Percentiles rank a stretch among this genome's conserved stretches.
phyloP scores from a whole-genome alignment of 208 protist species.

The Crithidia acanthocephali region DNA sequence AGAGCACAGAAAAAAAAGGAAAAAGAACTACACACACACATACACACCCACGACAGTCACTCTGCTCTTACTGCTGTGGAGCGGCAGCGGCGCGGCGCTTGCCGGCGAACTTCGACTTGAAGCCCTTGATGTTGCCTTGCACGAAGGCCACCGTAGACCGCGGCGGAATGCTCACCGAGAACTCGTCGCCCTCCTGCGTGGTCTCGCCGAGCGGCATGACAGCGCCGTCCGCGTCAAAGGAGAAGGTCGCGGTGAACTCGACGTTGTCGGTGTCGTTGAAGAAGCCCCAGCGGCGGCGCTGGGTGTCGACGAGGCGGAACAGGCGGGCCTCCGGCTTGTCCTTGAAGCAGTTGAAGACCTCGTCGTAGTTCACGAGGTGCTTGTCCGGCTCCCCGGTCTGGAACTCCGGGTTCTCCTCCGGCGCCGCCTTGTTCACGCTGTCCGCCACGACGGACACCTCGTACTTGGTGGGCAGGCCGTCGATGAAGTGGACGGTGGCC shows the following conservation, averaged over 20 bases:
- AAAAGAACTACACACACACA: too few relatives aligned
- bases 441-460: constrained; percentile 62
- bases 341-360: constrained; percentile 72
- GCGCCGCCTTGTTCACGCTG: constrained; percentile 37
- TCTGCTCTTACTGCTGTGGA: constrained; percentile 2
- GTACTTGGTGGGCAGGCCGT: constrained; percentile 60
- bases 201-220: constrained; percentile 13
- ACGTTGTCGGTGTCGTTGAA: constrained; percentile 61
- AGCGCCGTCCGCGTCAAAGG: constrained; percentile 24
- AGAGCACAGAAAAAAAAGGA: background rate
- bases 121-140: constrained; percentile 50
- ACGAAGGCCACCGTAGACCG: constrained; percentile 55
- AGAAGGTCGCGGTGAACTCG: constrained; percentile 21
- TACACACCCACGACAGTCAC: too few relatives aligned
- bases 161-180: constrained; percentile 43
- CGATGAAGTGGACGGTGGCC: constrained; percentile 60
- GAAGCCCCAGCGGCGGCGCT: constrained; percentile 52
- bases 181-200: constrained; percentile 39
- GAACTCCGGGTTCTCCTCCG: constrained; percentile 58
- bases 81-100: constrained; percentile 12
- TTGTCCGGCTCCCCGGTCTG: constrained; percentile 54
- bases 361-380: constrained; percentile 46
- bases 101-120: constrained; percentile 50
- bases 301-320: constrained; percentile 69
- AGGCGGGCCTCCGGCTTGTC: constrained; percentile 66